Percentiles rank a stretch among this genome's conserved stretches.
Conservation (phyloP, 345 rosid genomes). For the Citropsis articulata region DNA sequence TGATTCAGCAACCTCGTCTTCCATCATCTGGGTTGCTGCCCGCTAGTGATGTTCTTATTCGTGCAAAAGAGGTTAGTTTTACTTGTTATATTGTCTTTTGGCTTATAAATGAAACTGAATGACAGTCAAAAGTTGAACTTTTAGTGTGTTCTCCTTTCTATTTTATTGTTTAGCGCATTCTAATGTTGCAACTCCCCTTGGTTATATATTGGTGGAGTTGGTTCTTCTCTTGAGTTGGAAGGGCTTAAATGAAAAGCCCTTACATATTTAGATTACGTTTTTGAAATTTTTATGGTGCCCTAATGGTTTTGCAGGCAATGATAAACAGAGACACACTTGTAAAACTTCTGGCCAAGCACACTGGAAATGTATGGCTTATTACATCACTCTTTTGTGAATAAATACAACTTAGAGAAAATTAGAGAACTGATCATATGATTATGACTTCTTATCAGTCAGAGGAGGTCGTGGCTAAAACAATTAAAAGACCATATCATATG, state of each 20-base stretch:
- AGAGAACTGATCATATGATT: conserved; percentile 13
- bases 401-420: not conserved
- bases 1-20: conserved; percentile 85
- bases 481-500: conserved; percentile 73
- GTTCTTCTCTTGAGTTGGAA: not conserved
- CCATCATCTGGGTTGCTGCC: conserved; percentile 86
- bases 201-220: not conserved
- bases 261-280: not conserved
- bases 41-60: conserved; percentile 78
- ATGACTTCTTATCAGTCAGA: conserved; percentile 44
- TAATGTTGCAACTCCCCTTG: not conserved
- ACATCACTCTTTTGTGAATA: not conserved
- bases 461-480: conserved; percentile 61
- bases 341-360: conserved; percentile 80
- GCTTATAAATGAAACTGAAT: conserved; percentile 3
- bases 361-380: conserved; percentile 61
- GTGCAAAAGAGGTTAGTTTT: conserved; percentile 76
- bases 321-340: conserved; percentile 63
- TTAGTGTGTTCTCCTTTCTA: not conserved
- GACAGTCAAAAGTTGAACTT: not conserved
- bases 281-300: not conserved
- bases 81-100: not conserved
- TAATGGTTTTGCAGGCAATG: conserved; percentile 49
- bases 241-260: not conserved
- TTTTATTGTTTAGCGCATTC: not conserved